A percentile compares a stretch with the other conserved stretches of the same genome.
phyloP scores from a whole-genome alignment of 768 basidiomycete genomes.

The Termitomyces sp. region DNA sequence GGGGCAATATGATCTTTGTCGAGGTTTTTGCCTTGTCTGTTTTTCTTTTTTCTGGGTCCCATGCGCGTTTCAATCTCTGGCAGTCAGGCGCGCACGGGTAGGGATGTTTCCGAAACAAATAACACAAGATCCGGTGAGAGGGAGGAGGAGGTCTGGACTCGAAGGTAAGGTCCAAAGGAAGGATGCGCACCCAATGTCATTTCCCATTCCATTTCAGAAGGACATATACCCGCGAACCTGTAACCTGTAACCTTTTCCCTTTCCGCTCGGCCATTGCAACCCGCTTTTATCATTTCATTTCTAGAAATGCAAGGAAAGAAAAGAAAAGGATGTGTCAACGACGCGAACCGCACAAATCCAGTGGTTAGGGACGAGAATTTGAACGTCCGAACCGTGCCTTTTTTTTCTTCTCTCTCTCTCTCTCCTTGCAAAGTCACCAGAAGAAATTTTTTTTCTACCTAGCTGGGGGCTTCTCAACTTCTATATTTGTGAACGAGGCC shows the following conservation, averaged over 20 bases:
- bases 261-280: background rate
- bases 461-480: too few species aligned
- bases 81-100: background rate
- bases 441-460: too few species aligned
- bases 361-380: too few species aligned
- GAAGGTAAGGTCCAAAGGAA: too few species aligned
- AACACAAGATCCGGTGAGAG: background rate
- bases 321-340: background rate
- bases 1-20: background rate
- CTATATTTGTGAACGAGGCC: too few species aligned
- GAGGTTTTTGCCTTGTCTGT: background rate
- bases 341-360: background rate
- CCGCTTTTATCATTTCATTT: background rate
- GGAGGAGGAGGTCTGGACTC: too few species aligned
- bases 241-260: background rate
- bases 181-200: background rate
- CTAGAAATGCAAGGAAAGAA: background rate
- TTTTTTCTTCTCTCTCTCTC: too few species aligned
- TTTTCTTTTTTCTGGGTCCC: too few species aligned
- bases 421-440: too few species aligned
- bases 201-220: background rate
- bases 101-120: too few species aligned
- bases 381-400: too few species aligned
- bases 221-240: slow-evolving; percentile 2
- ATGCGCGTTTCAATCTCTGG: too few species aligned